A percentile compares a stretch with the other conserved stretches of the same genome.
phyloP scores from a whole-genome alignment of 164 flowering plant genomes.

The Tetracentron sinense region DNA sequence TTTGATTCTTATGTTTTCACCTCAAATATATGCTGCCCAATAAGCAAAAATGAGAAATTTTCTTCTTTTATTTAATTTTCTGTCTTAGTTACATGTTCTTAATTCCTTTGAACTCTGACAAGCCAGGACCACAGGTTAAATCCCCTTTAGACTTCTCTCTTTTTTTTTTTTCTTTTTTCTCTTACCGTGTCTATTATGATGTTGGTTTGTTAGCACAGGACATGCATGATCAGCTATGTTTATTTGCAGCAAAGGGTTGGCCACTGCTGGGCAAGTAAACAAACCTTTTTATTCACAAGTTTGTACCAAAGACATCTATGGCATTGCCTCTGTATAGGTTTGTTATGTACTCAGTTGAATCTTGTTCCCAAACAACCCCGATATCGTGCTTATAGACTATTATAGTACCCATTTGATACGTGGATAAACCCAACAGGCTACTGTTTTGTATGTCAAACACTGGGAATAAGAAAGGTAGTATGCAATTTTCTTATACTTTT shows the following conservation, averaged over 20 bases:
- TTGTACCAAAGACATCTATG: background rate
- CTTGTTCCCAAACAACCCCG: no score
- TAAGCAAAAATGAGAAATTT: background rate
- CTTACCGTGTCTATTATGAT: background rate
- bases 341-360: no score
- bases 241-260: background rate
- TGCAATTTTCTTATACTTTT: no score
- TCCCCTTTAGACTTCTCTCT: background rate
- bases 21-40: background rate
- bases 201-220: background rate
- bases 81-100: no score
- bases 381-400: no score
- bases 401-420: no score
- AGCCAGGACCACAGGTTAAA: background rate
- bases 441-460: no score
- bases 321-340: background rate
- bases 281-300: background rate
- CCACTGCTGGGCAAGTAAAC: no score
- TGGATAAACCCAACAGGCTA: no score
- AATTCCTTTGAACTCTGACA: background rate
- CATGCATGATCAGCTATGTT: background rate
- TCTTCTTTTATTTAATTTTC: background rate
- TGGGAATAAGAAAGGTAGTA: no score
- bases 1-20: conserved; percentile 9
- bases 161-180: background rate